A percentile compares a stretch with the other conserved stretches of the same genome.
Conservation (phyloP, 331 rosid genomes). For the Rosa hybrid region DNA sequence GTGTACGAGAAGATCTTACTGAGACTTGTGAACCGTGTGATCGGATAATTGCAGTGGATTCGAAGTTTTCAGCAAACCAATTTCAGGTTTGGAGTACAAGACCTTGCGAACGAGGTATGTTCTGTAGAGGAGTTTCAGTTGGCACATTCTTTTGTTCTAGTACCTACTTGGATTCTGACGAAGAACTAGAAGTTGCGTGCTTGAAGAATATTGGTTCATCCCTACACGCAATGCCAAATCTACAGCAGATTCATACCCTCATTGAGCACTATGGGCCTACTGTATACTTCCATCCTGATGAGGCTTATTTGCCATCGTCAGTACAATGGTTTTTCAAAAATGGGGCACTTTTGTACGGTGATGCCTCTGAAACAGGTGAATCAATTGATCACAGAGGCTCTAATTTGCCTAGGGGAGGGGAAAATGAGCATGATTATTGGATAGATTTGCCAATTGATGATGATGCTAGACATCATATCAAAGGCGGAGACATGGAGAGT, state of each 20-base stretch:
- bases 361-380: conserved; percentile 42
- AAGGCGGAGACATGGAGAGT: conserved; percentile 70
- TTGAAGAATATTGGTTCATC: conserved; percentile 61
- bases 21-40: conserved; percentile 69
- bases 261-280: conserved; percentile 90
- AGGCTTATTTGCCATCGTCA: conserved; percentile 78
- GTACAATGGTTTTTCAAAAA: conserved; percentile 92
- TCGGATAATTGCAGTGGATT: conserved; percentile 37
- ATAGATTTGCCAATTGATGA: conserved; percentile 75
- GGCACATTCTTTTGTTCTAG: conserved; percentile 77
- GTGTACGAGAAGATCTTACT: conserved; percentile 78
- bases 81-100: conserved; percentile 66
- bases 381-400: conserved; percentile 61
- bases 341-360: conserved; percentile 63
- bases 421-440: conserved; percentile 74
- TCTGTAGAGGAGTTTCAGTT: conserved; percentile 61
- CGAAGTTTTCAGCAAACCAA: conserved; percentile 35
- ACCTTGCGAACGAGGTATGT: conserved; percentile 75
- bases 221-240: conserved; percentile 73
- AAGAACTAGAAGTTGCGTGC: conserved; percentile 51
- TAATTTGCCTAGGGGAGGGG: conserved; percentile 75
- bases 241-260: conserved; percentile 71
- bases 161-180: conserved; percentile 40
- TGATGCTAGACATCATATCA: conserved; percentile 46
- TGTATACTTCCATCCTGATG: conserved; percentile 86